These are phyloP conservation scores for Ilex asprella DNA, from an alignment of 257 asterid genomes.

Conservation along the genomic window DNA sequence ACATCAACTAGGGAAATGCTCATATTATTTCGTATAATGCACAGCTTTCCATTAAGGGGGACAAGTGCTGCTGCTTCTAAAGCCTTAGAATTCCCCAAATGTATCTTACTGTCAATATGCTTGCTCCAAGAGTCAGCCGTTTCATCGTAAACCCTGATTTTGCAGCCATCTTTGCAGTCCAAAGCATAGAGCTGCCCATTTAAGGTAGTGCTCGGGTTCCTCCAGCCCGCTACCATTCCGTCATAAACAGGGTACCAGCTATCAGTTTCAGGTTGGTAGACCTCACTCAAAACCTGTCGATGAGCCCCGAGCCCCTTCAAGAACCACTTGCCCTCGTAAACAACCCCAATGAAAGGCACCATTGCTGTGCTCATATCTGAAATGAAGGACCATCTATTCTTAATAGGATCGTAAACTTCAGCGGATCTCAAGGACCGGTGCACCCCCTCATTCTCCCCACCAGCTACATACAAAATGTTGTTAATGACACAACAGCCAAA, in stretches of 20 bases:
- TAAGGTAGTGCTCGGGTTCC: slow-evolving; percentile 29
- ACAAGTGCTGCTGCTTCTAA: slow-evolving; percentile 37
- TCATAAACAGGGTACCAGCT: slow-evolving; percentile 28
- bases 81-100: slow-evolving; percentile 33
- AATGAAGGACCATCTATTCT: slow-evolving; percentile 34
- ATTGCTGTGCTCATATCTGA: slow-evolving; percentile 38
- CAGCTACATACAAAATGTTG: slow-evolving; percentile 40
- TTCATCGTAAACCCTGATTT: slow-evolving; percentile 30
- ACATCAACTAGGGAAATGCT: slow-evolving; percentile 35
- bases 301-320: slow-evolving; percentile 35
- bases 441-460: slow-evolving; percentile 34
- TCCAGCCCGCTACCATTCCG: slow-evolving; percentile 40
- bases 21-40: slow-evolving; percentile 36
- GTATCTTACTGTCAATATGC: slow-evolving; percentile 31
- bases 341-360: slow-evolving; percentile 39
- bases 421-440: slow-evolving; percentile 32
- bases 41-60: slow-evolving; percentile 32
- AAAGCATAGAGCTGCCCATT: slow-evolving; percentile 24
- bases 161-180: slow-evolving; percentile 43
- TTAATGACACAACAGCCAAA: slow-evolving; percentile 38
- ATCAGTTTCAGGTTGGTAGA: slow-evolving; percentile 25
- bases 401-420: slow-evolving; percentile 40
- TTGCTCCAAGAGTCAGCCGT: slow-evolving; percentile 29
- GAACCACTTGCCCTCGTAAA: slow-evolving; percentile 37
- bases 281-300: slow-evolving; percentile 34